phyloP scores from a whole-genome alignment of 345 rosid genomes.

The Lumnitzera littorea region DNA sequence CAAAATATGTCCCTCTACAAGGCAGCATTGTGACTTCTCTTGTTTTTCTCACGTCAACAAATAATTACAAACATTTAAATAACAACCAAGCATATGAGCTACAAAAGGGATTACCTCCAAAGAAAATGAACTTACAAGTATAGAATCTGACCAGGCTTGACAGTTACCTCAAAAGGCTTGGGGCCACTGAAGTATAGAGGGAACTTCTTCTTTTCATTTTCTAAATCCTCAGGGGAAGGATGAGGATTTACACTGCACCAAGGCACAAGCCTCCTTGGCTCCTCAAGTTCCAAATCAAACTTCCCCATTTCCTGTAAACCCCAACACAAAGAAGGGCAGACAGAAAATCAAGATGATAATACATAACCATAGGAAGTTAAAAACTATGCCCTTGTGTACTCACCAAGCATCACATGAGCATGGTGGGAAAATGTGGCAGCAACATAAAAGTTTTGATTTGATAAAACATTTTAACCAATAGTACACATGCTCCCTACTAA shows the following conservation, averaged over 20 bases:
- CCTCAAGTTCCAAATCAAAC: slow-evolving; percentile 55
- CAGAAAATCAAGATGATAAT: background rate
- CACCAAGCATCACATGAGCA: too few relatives aligned
- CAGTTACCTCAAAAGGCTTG: slow-evolving; percentile 58
- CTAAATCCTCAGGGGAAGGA: slow-evolving; percentile 38
- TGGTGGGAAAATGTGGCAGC: too few relatives aligned
- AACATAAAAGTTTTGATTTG: too few relatives aligned
- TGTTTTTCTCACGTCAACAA: too few relatives aligned
- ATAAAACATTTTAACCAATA: too few relatives aligned
- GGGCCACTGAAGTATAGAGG: slow-evolving; percentile 77
- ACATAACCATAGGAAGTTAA: background rate
- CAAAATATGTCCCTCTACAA: too few relatives aligned
- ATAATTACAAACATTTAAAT: background rate
- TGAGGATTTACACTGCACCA: slow-evolving; percentile 86
- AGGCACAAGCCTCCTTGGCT: slow-evolving; percentile 52
- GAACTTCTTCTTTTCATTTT: slow-evolving; percentile 41
- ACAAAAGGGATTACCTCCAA: background rate
- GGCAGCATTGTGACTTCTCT: too few relatives aligned
- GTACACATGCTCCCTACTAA: too few relatives aligned
- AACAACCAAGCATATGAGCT: background rate
- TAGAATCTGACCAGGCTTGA: slow-evolving; percentile 78
- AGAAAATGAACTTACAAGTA: slow-evolving; percentile 54
- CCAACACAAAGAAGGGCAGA: slow-evolving; percentile 3
- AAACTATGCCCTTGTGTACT: too few relatives aligned
- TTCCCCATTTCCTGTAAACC: slow-evolving; percentile 36